Base-by-base conservation (phyloP, 352 stramenopile genomes). In the Pythium aquatile region DNA sequence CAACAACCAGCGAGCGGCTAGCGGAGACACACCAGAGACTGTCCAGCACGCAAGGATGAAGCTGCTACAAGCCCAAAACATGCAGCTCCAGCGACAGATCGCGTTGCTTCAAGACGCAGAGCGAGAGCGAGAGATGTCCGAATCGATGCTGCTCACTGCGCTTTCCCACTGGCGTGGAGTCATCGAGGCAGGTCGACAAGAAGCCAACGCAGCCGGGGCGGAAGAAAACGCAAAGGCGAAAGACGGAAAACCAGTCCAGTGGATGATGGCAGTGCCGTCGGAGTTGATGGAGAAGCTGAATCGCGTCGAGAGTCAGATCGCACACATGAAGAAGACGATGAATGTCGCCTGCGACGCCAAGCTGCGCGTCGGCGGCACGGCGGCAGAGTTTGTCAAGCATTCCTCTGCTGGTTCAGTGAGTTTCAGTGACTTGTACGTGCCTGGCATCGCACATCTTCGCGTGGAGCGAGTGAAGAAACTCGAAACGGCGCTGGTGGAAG, bases 11-110 rank as follows among this genome's bases (percentile, higher is more conserved):
- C n/a, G 29, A 33, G 33, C 39, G 11, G 40, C 42, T 1, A 13
- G 2, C n/a, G 16, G n/a, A 2, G 14, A 51, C 0, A 42, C 53
- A 20, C 28, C 32, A 3, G 49, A 61, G 28, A 29, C 4, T 29
- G 5, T 54, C 16, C 58, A 63, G n/a, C 17, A 39, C 17, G 58
- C 42, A 0, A 68, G 72, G 33, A 77, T 85, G 59, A 74, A 69
- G 30, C 51, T 86, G 5, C 33, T 87, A 1, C 73, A 85, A 57
- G 71, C 77, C 5, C 81, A 90, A 55, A 88, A 90, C 51, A n/a
- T 87, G 30, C 81, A 90, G 58, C 75, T 90, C 5, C 75, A 81
- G 47, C 73, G 81, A 8, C 77, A 90, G 54, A 47, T 90, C 29
- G 51, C 52, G 5, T 26, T 90, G 11, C 51, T 87, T 2, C 73